phyloP scores from a whole-genome alignment of 495 filamentous ascomycete genomes.

The Aspergillus indologenus region DNA sequence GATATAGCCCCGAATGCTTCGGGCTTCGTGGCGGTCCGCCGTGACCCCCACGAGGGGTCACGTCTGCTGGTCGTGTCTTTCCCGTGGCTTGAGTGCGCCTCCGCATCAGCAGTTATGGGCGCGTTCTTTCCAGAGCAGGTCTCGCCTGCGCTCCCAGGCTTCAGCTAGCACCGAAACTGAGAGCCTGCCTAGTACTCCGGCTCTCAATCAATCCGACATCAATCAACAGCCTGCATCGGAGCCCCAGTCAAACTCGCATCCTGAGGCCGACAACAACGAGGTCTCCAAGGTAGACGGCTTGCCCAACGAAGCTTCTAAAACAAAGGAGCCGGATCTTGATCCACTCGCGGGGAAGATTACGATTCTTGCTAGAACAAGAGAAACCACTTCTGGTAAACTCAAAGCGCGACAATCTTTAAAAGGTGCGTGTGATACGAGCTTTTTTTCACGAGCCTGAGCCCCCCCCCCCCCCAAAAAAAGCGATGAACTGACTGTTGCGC shows the following conservation, averaged over 20 bases:
- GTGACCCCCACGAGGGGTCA: conserved; percentile 38
- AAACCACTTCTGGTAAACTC: no score
- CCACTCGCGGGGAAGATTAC: no score
- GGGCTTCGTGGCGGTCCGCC: conserved; percentile 39
- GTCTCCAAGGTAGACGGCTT: no score
- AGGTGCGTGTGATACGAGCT: conserved; percentile 19
- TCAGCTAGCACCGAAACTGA: background rate
- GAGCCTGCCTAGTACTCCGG: background rate
- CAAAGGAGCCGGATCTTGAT: no score
- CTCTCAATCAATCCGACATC: background rate
- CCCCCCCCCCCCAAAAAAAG: no score
- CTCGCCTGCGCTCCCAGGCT: conserved; percentile 13
- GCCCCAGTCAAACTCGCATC: no score
- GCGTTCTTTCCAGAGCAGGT: conserved; percentile 30
- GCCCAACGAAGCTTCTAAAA: no score
- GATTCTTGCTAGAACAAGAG: no score
- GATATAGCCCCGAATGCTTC: conserved; percentile 36
- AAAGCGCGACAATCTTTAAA: conserved; percentile 13
- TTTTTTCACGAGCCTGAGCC: background rate
- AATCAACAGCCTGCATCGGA: background rate
- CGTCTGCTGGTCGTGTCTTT: conserved; percentile 39
- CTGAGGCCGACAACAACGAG: background rate
- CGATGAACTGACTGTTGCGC: background rate
- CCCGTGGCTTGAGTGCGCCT: conserved; percentile 23
- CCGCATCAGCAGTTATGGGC: conserved; percentile 10